Evolutionary conservation across 2,329 filamentous ascomycete genomes (phyloP).

Genomic region (Mycosphaerelloides madeirae): DNA sequence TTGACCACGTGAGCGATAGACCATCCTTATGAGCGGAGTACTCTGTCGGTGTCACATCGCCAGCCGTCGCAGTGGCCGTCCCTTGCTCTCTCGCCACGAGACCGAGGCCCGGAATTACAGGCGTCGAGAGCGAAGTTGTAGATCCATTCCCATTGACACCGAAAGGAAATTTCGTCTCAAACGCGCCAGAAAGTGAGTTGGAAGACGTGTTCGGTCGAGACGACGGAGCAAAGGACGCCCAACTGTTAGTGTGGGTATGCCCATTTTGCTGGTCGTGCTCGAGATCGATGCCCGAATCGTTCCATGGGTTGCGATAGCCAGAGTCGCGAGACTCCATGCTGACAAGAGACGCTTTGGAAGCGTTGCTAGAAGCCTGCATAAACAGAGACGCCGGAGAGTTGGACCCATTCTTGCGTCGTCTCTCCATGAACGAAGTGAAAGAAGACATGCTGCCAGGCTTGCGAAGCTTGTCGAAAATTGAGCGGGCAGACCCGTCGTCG

Average conservation of each 20-base stretch:
- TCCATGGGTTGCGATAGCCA: constrained; percentile 95
- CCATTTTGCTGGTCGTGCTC: constrained; percentile 63
- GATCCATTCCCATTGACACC: constrained; percentile 42
- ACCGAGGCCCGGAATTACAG: constrained; percentile 36
- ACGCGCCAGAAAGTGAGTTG: constrained; percentile 58
- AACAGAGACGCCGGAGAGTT: constrained; percentile 71
- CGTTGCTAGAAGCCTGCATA: constrained; percentile 78
- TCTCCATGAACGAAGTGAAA: constrained; percentile 90
- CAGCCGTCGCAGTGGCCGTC: constrained; percentile 17
- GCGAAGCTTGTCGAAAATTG: constrained; percentile 83
- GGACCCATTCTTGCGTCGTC: constrained; percentile 89
- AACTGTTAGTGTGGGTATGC: constrained; percentile 42
- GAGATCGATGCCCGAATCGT: constrained; percentile 93
- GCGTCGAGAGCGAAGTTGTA: constrained; percentile 35
- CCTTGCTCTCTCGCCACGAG: constrained; percentile 22
- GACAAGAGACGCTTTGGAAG: constrained; percentile 91
- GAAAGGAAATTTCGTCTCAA: constrained; percentile 63
- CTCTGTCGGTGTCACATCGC: constrained; percentile 33
- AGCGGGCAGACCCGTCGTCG: constrained; percentile 73
- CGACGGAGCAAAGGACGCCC: constrained; percentile 42
- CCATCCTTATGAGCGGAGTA: constrained; percentile 26
- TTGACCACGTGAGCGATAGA: constrained; percentile 1
- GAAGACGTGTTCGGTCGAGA: constrained; percentile 61
- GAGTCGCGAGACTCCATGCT: constrained; percentile 94
- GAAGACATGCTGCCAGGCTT: constrained; percentile 94